These are phyloP conservation scores for Ceratobasidium theobromae DNA, from an alignment of 1,284 basidiomycete genomes.

Conservation along the genomic window DNA sequence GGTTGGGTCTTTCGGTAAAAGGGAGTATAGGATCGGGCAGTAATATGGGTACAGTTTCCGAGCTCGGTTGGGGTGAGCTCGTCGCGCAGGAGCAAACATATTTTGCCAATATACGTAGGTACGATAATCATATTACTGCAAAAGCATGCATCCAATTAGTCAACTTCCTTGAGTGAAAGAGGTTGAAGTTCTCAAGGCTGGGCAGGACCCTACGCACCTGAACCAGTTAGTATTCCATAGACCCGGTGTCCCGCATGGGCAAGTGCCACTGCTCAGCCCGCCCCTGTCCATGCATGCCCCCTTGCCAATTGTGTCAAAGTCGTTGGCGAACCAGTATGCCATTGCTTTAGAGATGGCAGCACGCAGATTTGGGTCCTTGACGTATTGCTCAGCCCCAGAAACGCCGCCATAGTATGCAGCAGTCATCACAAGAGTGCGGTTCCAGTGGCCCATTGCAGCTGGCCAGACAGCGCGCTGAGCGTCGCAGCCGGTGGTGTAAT, in stretches of 20 bases:
- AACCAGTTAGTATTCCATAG: slow-evolving; percentile 73
- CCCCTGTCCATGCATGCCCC: slow-evolving; percentile 54
- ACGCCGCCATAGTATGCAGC: slow-evolving; percentile 22
- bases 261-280: slow-evolving; percentile 46
- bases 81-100: slow-evolving; percentile 54
- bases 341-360: slow-evolving; percentile 53
- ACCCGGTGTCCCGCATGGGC: slow-evolving; percentile 59
- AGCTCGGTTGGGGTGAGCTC: slow-evolving; percentile 19
- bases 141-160: slow-evolving; percentile 2
- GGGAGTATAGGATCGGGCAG: slow-evolving; percentile 28
- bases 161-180: neutral
- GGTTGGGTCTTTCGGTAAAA: slow-evolving; percentile 11
- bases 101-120: slow-evolving; percentile 56
- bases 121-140: slow-evolving; percentile 56
- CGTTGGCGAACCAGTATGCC: slow-evolving; percentile 65
- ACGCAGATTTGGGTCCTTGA: slow-evolving; percentile 47
- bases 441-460: slow-evolving; percentile 59
- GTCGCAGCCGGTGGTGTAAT: slow-evolving; percentile 60
- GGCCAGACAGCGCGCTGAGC: slow-evolving; percentile 68
- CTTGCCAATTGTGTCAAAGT: slow-evolving; percentile 51
- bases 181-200: neutral
- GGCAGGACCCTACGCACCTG: neutral
- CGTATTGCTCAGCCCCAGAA: slow-evolving; percentile 40
- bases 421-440: slow-evolving; percentile 53
- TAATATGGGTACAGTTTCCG: slow-evolving; percentile 31